A percentile compares a stretch with the other conserved stretches of the same genome.
Evolutionary conservation across 2,329 filamentous ascomycete genomes (phyloP).

Genomic region (Aspergillus versicolor): DNA sequence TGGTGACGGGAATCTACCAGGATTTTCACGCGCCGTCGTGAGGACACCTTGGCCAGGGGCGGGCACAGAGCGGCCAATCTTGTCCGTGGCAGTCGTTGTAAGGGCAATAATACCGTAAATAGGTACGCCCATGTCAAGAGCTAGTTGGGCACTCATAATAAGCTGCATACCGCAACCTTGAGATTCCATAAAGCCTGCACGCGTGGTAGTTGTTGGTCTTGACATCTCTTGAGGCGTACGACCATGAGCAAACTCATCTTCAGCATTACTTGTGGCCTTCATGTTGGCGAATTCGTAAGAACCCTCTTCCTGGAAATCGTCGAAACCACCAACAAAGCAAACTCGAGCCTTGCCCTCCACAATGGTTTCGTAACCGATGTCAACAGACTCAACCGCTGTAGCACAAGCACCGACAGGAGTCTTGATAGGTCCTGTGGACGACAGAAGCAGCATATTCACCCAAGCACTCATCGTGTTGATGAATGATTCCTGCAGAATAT

Average conservation of each 20-base stretch:
- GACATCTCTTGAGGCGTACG: constrained; percentile 98
- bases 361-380: constrained; percentile 98
- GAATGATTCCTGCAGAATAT: constrained; percentile 98
- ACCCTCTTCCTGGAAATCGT: constrained; percentile 98
- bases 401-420: constrained; percentile 97
- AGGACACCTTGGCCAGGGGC: constrained; percentile 96
- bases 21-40: constrained; percentile 87
- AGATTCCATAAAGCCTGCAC: constrained; percentile 99
- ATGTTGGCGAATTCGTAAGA: constrained; percentile 99
- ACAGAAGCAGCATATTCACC: constrained; percentile 98
- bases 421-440: constrained; percentile 97
- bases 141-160: constrained; percentile 96
- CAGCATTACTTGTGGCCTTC: constrained; percentile 97
- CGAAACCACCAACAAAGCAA: constrained; percentile 97
- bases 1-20: constrained; percentile 90
- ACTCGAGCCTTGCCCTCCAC: constrained; percentile 96
- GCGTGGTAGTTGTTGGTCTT: constrained; percentile 90
- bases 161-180: constrained; percentile 98
- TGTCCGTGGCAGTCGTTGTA: constrained; percentile 95
- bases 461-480: constrained; percentile 99
- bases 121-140: constrained; percentile 96
- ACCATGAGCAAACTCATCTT: constrained; percentile 93
- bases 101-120: constrained; percentile 94
- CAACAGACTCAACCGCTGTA: constrained; percentile 93
- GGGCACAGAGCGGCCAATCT: constrained; percentile 96